Evolutionary conservation across 495 filamentous ascomycete species (phyloP), one percentile per base, ranked within the genome.

Genomic region (Podospora appendiculata): DNA sequence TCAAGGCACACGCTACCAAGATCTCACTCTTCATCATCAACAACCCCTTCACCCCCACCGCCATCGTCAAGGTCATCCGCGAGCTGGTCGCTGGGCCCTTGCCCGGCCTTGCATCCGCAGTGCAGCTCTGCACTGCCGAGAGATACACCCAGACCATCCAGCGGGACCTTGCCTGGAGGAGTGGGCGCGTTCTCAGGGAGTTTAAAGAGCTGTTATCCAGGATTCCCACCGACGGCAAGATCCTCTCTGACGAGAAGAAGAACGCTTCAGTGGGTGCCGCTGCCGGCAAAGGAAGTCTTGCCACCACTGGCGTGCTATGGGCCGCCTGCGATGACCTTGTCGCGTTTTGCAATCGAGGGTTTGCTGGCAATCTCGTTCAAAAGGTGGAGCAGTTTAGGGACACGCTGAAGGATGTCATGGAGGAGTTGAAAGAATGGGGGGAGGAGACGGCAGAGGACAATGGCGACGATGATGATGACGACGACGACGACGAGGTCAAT

Each of bases 401-500:
- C 55, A 77, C 88, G 10, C 65, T 96, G 12, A 77, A 85, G 53
- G 90, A 96, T 71, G 86, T 89, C 0, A 74, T 93, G 32, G 78
- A 84, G 56, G 90, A 96, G 68, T 67, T 96, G 55, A 87, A 88
- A 54, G 86, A 89, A 58, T 96, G 90, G 86, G 82, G 85, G 46
- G 84, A 84, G n/a, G 82, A 84, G 55, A 77, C 75, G 17, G 73
- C 72, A 3, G 68, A 66, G 0, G 75, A 77, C 4, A 71, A 76
- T 2, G 73, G 77, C 9, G 70, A 70, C 3, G 72, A 65, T 16
- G 68, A 66, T 0, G 67, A 72, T 6, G 57, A 60, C 12, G 63
- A 71, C 6, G 68, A 70, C 8, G 74, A 71, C 5, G 62, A 64
- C 13, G 57, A 52, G 47, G 56, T 65, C 19, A 45, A 57, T 13